These are phyloP conservation scores for Sicyos edulis DNA, from an alignment of 306 rosid species.

Conservation along the genomic window DNA sequence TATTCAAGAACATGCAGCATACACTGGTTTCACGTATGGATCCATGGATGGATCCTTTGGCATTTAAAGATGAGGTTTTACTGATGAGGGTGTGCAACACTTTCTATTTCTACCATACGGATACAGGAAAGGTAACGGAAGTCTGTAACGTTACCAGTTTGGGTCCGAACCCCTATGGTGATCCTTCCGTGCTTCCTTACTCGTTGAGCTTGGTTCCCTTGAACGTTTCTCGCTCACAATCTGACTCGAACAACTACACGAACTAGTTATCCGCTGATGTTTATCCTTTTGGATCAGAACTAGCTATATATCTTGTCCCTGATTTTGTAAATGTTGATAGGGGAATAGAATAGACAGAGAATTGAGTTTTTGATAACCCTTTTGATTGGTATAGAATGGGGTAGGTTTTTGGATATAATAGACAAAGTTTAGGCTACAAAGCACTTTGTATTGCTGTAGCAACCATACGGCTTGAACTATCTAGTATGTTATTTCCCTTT, in stretches of 20 bases:
- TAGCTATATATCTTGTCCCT: background rate
- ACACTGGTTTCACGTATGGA: background rate
- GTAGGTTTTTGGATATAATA: slow-evolving; percentile 7
- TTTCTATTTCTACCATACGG: slow-evolving; percentile 35
- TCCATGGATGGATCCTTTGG: slow-evolving; percentile 50
- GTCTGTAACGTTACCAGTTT: slow-evolving; percentile 34
- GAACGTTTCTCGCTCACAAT: background rate
- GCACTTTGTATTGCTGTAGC: background rate
- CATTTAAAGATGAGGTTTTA: slow-evolving; percentile 43
- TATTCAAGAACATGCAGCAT: slow-evolving; percentile 27
- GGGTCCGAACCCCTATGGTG: slow-evolving; percentile 26
- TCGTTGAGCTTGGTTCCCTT: slow-evolving; percentile 47
- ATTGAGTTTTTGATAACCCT: background rate
- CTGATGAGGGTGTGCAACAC: slow-evolving; percentile 35
- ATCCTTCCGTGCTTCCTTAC: slow-evolving; percentile 40
- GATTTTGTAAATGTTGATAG: background rate
- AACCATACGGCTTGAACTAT: background rate
- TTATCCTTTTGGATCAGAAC: background rate
- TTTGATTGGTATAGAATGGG: slow-evolving; percentile 4
- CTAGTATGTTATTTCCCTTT: slow-evolving; percentile 1
- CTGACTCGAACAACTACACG: background rate
- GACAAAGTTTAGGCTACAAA: background rate
- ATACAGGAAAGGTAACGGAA: slow-evolving; percentile 23
- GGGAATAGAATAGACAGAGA: background rate
- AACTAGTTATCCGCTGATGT: background rate